Percentiles rank a stretch among this genome's conserved stretches.
Evolutionary conservation across 345 rosid genomes (phyloP).

Genomic region (Gynandropsis gynandra): DNA sequence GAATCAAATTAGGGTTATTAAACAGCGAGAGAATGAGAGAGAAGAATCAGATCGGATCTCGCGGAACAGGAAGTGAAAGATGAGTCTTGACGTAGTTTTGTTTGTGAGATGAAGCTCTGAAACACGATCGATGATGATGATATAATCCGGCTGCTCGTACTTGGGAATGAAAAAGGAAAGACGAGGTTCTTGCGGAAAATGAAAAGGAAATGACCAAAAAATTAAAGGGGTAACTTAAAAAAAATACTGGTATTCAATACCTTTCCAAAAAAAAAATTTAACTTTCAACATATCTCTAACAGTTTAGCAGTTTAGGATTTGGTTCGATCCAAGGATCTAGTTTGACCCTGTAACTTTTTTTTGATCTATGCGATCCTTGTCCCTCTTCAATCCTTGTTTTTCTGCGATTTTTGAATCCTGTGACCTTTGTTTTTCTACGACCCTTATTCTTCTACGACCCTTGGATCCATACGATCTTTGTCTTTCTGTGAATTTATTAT

Average conservation of each 20-base stretch:
- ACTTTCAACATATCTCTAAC: no score
- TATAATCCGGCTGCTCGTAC: constrained; percentile 16
- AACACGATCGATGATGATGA: constrained; percentile 11
- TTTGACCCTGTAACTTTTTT: no score
- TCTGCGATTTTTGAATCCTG: no score
- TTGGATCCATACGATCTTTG: no score
- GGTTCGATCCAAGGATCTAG: no score
- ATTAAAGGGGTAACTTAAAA: neutral
- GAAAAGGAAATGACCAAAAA: constrained; percentile 20
- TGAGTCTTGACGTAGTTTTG: neutral
- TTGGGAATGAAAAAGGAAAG: neutral
- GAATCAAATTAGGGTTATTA: constrained; percentile 25
- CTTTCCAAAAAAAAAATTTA: no score
- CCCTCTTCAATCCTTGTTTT: no score
- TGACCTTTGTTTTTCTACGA: no score
- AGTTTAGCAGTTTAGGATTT: no score
- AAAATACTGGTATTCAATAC: neutral
- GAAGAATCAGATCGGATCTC: constrained; percentile 24
- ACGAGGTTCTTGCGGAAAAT: constrained; percentile 14
- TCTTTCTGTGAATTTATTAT: no score
- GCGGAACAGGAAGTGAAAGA: constrained; percentile 8
- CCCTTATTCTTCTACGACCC: no score
- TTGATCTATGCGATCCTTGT: no score
- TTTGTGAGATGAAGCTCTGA: neutral
- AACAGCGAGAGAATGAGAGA: neutral